phyloP scores from a whole-genome alignment of 129 eudicot species.

The Daucus carota region DNA sequence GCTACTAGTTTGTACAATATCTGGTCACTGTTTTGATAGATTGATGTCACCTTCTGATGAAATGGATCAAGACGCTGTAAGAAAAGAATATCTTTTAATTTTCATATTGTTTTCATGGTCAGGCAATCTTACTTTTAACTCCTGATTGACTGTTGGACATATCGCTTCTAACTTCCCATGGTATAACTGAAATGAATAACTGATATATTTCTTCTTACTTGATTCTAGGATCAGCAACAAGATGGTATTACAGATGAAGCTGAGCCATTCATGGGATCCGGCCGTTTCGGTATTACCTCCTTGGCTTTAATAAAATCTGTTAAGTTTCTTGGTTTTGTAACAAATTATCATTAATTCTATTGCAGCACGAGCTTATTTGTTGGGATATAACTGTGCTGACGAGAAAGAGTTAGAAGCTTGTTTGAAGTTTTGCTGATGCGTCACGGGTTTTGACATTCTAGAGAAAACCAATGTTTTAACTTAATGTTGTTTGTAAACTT shows the following conservation, averaged over 20 bases:
- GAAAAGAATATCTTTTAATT: constrained; percentile 12
- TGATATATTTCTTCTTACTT: neutral
- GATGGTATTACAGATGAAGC: constrained; percentile 75
- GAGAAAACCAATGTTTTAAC: neutral
- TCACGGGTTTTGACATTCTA: neutral
- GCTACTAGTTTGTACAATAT: constrained; percentile 84
- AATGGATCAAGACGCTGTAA: constrained; percentile 60
- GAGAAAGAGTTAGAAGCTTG: constrained; percentile 90
- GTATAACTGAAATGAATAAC: neutral
- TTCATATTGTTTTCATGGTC: neutral
- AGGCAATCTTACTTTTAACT: neutral
- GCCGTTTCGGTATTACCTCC: constrained; percentile 72
- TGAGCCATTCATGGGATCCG: constrained; percentile 99
- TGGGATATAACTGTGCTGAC: constrained; percentile 89
- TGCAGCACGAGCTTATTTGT: constrained; percentile 81
- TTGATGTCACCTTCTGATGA: constrained; percentile 63
- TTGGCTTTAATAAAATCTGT: neutral
- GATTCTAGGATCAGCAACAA: constrained; percentile 70
- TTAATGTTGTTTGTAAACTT: neutral
- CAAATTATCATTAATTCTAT: neutral
- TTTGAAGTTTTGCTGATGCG: constrained; percentile 72
- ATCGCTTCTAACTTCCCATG: neutral
- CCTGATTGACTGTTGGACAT: neutral
- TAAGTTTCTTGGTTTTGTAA: neutral
- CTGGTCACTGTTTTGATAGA: constrained; percentile 92